A percentile compares a stretch with the other conserved stretches of the same genome.
phyloP scores from a whole-genome alignment of 305 asterid genomes.

The Solanum aculeatissimum region DNA sequence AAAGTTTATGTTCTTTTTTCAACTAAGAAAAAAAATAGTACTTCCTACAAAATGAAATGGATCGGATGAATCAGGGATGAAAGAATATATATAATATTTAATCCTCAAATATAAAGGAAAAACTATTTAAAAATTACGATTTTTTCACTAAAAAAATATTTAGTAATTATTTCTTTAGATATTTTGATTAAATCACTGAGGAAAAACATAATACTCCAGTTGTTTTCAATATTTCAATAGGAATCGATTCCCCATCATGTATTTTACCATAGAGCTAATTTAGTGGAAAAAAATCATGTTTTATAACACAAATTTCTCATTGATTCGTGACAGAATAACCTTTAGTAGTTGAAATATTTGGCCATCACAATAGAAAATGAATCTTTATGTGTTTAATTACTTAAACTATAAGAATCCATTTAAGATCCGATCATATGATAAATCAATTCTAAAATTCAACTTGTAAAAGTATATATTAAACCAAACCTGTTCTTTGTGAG shows the following conservation, averaged over 20 bases:
- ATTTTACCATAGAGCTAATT: background rate
- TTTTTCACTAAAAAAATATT: background rate
- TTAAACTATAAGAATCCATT: background rate
- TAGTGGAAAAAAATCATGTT: background rate
- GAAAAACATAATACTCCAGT: background rate
- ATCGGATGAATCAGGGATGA: background rate
- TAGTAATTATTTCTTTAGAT: accelerated
- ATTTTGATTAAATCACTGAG: background rate
- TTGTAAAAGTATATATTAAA: background rate
- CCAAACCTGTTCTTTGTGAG: background rate
- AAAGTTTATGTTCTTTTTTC: background rate
- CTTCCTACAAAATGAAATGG: background rate
- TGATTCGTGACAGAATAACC: background rate
- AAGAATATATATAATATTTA: background rate
- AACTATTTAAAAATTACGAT: background rate
- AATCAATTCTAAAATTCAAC: background rate
- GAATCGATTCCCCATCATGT: accelerated
- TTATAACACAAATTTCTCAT: background rate
- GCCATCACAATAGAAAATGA: background rate
- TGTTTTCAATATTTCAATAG: background rate
- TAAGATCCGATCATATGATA: background rate
- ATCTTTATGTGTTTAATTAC: background rate
- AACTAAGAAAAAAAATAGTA: background rate
- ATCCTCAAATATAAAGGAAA: background rate
- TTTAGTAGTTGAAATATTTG: background rate